Evolutionary conservation across 257 asterid species (phyloP), one percentile per base, ranked within the genome.

Genomic region (Capsicum pubescens): DNA sequence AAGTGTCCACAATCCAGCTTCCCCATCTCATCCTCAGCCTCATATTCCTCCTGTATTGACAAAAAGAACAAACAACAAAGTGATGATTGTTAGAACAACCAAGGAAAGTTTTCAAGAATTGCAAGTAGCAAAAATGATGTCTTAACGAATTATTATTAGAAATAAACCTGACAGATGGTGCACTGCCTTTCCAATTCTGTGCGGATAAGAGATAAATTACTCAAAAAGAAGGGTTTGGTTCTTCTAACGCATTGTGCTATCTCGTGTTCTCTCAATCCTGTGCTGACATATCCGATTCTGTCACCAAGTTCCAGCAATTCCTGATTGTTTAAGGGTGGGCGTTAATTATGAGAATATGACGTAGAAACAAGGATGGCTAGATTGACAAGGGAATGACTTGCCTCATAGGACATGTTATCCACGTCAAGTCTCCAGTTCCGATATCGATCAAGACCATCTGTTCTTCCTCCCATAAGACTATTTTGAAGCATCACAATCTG

Each of bases 371-470:
- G 32, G 64, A 77, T 54, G 82, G 21, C 82, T 54, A 54, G 82
- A 77, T 26, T 54, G 64, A 77, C 9, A 77, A 54, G 82, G 83
- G 74, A 61, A n/a, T 71, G 79, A 85, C 87, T 57, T 58, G 90
- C 99, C 99, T 95, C 99, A 19, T 95, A 95, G 50, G 99, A 91
- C 99, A 95, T 95, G 89, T 87, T 87, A 86, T 95, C 99, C 15
- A 92, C 88, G 59, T 95, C 99, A 59, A 95, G 98, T 89, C 99
- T 91, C 90, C 89, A 90, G 63, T 90, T 97, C 78, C 94, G 82
- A 90, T 92, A 91, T 84, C 91, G 89, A 70, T 95, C 99, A 0
- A 82, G 85, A 72, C 90, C 86, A 15, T 86, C 90, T 0, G 85
- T 81, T 87, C 97, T 90, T 86, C 92, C 94, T 74, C 94, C 94